Evolutionary conservation across 805 yeast genomes (phyloP), one percentile per base, ranked within the genome.

Genomic region (Priceomyces medius): DNA sequence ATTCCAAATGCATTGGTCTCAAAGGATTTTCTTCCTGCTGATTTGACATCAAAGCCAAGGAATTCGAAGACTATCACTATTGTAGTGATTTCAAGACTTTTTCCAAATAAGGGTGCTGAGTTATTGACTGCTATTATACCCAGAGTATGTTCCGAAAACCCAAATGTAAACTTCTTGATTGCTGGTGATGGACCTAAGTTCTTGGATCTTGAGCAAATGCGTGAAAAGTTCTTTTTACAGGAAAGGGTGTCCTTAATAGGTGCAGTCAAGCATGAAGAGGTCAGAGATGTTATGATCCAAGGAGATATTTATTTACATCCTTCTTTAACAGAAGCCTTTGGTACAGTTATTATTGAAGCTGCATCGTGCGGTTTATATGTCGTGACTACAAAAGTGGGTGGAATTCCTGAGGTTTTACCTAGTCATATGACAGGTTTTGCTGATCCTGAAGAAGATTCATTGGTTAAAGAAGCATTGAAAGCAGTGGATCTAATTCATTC

Each of bases 101-200:
- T 86, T 57, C 95, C 95, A n/a, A 93, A 93, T 60, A 93, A 93
- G 58, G 99, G 99, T 26, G 93, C 95, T 0, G 99, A 90, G 55
- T 68, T 93, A 16, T 65, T 93, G 16, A 81, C 85, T 2, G 93
- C 88, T 0, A 76, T 88, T 10, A 85, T 93, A 17, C 99, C 99
- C 0, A 68, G 81, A 31, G 81, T 93, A 3, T 93, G 99, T 57
- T 55, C 67, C 5, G 59, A 66, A 12, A 76, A 81, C 41, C 73
- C 77, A 0, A 75, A 79, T 13, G 90, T 90, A 1, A 78, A 80
- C 38, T 90, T 93, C 50, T 61, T 91, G 2, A 80, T 93, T 35
- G 99, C 97, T 3, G 99, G 99, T 9, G 95, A 88, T 62, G 99
- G 99, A 0, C 99, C 99, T 1, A 87, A 88, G 54, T 89, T 85